Evolutionary conservation across 345 rosid species (phyloP).

Genomic region (Excoecaria cochinchinensis): DNA sequence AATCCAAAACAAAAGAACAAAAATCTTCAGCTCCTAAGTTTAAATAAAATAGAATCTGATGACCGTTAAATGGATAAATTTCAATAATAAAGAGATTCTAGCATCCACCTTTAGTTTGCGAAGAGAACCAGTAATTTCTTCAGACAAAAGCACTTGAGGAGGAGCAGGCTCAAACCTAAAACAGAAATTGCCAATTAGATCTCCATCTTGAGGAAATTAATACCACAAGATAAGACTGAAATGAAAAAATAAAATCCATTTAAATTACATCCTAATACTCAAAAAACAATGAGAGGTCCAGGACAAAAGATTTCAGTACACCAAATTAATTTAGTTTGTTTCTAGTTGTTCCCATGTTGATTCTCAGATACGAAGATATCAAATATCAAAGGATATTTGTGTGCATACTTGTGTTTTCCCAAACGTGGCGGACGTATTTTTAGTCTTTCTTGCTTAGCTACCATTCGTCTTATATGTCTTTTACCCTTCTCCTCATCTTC

Average conservation of each 20-base stretch:
- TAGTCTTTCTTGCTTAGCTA: slow-evolving; percentile 71
- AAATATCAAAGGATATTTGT: not conserved
- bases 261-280: not conserved
- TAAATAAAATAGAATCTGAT: not conserved
- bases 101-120: slow-evolving; percentile 70
- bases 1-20: not conserved
- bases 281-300: not conserved
- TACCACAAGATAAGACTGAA: not conserved
- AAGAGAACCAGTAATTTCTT: slow-evolving; percentile 91
- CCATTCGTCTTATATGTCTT: slow-evolving; percentile 46
- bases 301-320: too few species aligned
- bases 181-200: slow-evolving; percentile 5
- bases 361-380: not conserved
- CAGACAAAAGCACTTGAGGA: slow-evolving; percentile 76
- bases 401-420: slow-evolving; percentile 87
- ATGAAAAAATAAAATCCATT: not conserved
- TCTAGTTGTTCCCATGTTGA: not conserved
- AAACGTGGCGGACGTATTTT: slow-evolving; percentile 80
- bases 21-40: not conserved
- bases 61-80: slow-evolving; percentile 10
- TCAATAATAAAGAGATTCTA: not conserved
- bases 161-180: slow-evolving; percentile 82
- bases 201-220: not conserved
- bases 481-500: slow-evolving; percentile 80
- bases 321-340: not conserved